Evolutionary conservation across 2,329 filamentous ascomycete species (phyloP), one percentile per base, ranked within the genome.

Genomic region (Ascosphaera pollenicola): DNA sequence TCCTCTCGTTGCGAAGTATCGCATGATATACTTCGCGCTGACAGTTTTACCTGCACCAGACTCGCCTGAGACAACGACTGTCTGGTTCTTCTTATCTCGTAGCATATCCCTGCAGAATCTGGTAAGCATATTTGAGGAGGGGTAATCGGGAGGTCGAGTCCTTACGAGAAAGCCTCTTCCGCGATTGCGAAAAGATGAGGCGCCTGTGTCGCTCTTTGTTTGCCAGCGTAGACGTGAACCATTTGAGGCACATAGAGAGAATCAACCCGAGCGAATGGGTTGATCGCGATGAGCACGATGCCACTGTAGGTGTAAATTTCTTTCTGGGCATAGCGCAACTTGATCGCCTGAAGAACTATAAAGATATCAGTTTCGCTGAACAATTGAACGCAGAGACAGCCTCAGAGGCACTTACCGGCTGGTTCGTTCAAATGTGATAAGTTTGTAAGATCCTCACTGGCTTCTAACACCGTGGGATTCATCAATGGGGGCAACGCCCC

Each of bases 241-340:
- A 98, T 98, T 47, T 89, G 89, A 15, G 87, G 85, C 8, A 98
- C 89, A 60, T 98, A 98, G 53, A 98, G 74, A 34, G 89, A 98
- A 58, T 98, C 89, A 48, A 98, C 85, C 47, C 89, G 73, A 40
- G 91, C 89, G 54, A 98, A 98, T 17, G 89, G 89, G 62, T 98
- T 98, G 46, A 89, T 92, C 45, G 89, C 89, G 64, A 98, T 98
- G 49, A 98, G 69, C 47, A 98, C 89, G 54, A 98, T 95, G 55
- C 89, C 89, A 57, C 83, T 93, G 66, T 98, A 98, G 54, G 89
- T 98, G 68, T 98, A 98, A 53, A 98, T 98, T 60, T 98, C 89
- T 63, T 95, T 95, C 60, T 98, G 89, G 46, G 81, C 70, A 64
- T 98, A 98, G 58, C 89, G 82, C 55, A 98, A 71, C 56, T 85